These are phyloP conservation scores for Filosporella fistucella DNA, from an alignment of 495 filamentous ascomycete genomes.

Conservation along the genomic window DNA sequence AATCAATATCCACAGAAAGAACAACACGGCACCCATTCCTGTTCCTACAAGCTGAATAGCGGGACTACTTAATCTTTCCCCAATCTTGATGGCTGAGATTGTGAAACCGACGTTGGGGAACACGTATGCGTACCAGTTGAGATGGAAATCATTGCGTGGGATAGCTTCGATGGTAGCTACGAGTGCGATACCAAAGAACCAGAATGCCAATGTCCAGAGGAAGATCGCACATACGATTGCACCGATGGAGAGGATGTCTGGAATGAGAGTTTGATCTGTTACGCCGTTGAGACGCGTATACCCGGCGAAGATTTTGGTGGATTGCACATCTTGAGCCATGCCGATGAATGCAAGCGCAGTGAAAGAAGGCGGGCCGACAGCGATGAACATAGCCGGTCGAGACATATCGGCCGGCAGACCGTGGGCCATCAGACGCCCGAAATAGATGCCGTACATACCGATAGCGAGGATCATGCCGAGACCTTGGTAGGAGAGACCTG, in stretches of 20 bases:
- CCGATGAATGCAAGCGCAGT: constrained; percentile 63
- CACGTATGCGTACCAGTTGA: constrained; percentile 53
- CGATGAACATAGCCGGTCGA: constrained; percentile 60
- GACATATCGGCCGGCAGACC: constrained; percentile 22
- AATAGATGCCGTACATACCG: constrained; percentile 41
- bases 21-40: constrained; percentile 47
- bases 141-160: constrained; percentile 39
- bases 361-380: constrained; percentile 62
- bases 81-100: constrained; percentile 42
- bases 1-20: constrained; percentile 56
- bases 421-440: constrained; percentile 26
- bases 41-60: constrained; percentile 39
- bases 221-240: constrained; percentile 52
- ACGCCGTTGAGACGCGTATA: constrained; percentile 32
- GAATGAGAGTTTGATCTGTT: constrained; percentile 17
- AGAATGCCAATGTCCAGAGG: constrained; percentile 65
- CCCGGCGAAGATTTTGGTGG: constrained; percentile 26
- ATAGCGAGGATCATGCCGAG: constrained; percentile 44
- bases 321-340: constrained; percentile 46
- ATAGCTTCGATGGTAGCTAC: constrained; percentile 39
- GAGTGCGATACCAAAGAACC: constrained; percentile 63
- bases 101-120: constrained; percentile 58
- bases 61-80: constrained; percentile 33
- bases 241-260: constrained; percentile 39
- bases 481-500: constrained; percentile 46